These are phyloP conservation scores for Claviceps purpurea DNA, from an alignment of 2,329 filamentous ascomycete genomes.

Conservation along the genomic window DNA sequence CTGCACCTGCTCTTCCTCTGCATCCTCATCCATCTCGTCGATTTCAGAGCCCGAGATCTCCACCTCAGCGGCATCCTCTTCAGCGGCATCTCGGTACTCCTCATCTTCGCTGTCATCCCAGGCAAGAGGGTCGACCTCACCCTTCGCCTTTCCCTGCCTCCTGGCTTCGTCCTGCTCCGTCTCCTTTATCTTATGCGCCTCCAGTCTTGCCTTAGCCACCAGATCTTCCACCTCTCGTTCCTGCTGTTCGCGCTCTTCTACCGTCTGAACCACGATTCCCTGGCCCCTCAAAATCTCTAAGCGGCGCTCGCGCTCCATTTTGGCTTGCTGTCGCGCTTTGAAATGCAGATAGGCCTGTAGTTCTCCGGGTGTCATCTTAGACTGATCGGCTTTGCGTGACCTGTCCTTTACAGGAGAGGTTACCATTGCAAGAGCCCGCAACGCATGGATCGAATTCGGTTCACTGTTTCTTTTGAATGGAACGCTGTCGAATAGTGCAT, in stretches of 20 bases:
- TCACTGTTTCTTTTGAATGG: constrained; percentile 51
- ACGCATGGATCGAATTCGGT: constrained; percentile 46
- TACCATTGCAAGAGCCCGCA: constrained; percentile 65
- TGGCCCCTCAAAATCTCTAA: constrained; percentile 65
- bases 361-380: constrained; percentile 53
- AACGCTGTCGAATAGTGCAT: constrained; percentile 56
- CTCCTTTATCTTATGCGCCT: constrained; percentile 62
- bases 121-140: constrained; percentile 35
- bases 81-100: constrained; percentile 28
- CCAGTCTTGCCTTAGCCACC: constrained; percentile 67
- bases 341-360: constrained; percentile 55
- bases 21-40: constrained; percentile 18
- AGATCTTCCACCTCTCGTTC: constrained; percentile 78
- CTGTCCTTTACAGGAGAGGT: constrained; percentile 45
- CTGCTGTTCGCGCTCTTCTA: constrained; percentile 74
- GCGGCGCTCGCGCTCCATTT: constrained; percentile 60
- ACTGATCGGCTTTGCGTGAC: constrained; percentile 29
- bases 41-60: constrained; percentile 34
- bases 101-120: constrained; percentile 47
- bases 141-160: constrained; percentile 39
- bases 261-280: constrained; percentile 69
- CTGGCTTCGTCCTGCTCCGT: constrained; percentile 63
- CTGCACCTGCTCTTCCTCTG: constrained; percentile 27
- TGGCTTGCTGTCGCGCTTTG: constrained; percentile 68
- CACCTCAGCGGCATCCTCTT: constrained; percentile 25